Percentiles rank a stretch among this genome's conserved stretches.
These are phyloP conservation scores for Carex cristatella DNA, from an alignment of 176 grass and related monocot genomes.

Conservation along the genomic window DNA sequence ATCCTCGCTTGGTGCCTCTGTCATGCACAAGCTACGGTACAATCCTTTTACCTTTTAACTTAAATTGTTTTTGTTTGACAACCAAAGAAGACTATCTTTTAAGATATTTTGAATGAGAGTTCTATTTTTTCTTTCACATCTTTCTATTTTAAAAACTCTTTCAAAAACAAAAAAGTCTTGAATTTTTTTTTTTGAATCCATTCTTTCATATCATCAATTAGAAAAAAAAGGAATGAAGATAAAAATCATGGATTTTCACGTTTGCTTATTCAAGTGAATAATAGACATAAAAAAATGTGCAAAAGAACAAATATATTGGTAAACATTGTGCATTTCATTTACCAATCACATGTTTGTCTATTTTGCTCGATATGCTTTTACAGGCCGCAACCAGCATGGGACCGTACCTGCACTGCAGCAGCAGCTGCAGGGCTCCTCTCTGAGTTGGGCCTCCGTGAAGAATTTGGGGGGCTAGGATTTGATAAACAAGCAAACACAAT, in stretches of 20 bases:
- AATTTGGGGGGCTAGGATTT: constrained; percentile 38
- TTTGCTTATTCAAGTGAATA: no score
- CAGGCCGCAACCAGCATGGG: constrained; percentile 89
- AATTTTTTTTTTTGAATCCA: no score
- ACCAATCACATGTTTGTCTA: background rate
- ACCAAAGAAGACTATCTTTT: background rate
- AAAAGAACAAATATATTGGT: no score
- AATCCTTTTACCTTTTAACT: background rate
- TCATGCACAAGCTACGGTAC: constrained; percentile 87
- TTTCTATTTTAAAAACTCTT: no score
- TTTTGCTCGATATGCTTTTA: constrained; percentile 8
- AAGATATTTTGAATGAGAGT: no score
- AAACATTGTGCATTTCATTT: no score
- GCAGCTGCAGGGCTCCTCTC: constrained; percentile 73
- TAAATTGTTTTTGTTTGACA: background rate
- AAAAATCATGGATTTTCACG: no score
- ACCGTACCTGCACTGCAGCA: constrained; percentile 76
- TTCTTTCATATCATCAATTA: no score
- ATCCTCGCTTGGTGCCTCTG: constrained; percentile 61
- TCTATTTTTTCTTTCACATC: no score
- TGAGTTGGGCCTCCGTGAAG: constrained; percentile 46
- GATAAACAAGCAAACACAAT: constrained; percentile 68
- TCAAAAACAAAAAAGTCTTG: no score
- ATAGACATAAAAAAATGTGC: no score
- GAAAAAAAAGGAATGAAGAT: no score